Base-by-base conservation (phyloP, 805 yeast genomes). In the Candida adriatica region DNA sequence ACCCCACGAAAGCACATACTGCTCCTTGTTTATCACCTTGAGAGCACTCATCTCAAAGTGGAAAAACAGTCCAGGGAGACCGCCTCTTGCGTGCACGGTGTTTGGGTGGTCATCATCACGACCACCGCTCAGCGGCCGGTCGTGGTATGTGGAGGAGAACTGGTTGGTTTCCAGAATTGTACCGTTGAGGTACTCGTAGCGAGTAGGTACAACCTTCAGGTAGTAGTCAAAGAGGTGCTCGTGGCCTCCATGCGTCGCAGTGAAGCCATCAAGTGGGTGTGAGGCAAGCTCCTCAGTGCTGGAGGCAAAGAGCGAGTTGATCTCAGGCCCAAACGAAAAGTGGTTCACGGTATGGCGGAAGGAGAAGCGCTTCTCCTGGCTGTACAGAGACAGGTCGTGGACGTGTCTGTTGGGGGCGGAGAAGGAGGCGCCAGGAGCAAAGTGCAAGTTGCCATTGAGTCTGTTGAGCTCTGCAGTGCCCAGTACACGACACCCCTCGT, bases 31-130 rank as follows among this genome's bases (percentile, higher is more conserved):
- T 49, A 88, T 83, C 31, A 92, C 87, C 53, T 87, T 86, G 65
- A 92, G 66, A 8, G 97, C 95, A 35, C 94, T 79, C 56, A 92
- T 87, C 49, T 92, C 97, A 59, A 88, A 88, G 47, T 78, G 66
- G 62, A 92, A 74, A 56, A 77, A 85, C 4, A 87, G 68, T 5
- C 96, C 96, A 0, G 98, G 97, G 11, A 81, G 64, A 6, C 98
- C 98, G 13, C 96, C 96, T 34, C 74, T 64, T 3, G 79, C 72
- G 43, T 82, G 92, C 16, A 79, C 42, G 0, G 96, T 85, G 54
- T 85, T 79, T 27, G 87, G 88, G 58, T 92, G 95, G 53, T 90
- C 96, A 15, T 70, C 81, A 51, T 90, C 98, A 37, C 79, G 68
- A 19, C 97, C 98, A 13, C 97, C 97, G 14, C 29, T 42, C 19